Evolutionary conservation across 805 yeast genomes (phyloP), one percentile per base, ranked within the genome.

Genomic region (Yamadazyma paraphyllophila): DNA sequence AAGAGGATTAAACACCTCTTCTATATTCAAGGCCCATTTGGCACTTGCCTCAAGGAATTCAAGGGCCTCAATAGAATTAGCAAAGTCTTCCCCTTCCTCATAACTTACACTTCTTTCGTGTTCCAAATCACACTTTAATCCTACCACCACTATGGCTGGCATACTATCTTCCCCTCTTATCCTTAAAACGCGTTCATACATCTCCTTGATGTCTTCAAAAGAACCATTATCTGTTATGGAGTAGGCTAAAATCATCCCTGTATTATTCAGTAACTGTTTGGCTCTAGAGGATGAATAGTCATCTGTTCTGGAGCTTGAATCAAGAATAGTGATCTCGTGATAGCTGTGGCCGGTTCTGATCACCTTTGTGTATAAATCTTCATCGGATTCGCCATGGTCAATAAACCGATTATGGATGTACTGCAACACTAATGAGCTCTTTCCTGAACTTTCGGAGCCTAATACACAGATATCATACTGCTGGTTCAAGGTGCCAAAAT

Each of bases 121-220:
- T 6, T 50, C 57, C 13, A 46, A 37, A 39, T 69, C 73, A 20
- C 54, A 37, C 42, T 65, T 65, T 14, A 67, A 52, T 0, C 65
- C 71, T 14, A 60, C 67, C 10, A 71, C 44, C 2, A 61, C 58
- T 4, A 66, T 49, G 0, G 69, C 68, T 10, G 71, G 70, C 31
- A 58, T 41, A 9, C 17, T 7, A 3, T 55, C 55, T 4, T 55
- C 56, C 0, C 44, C 50, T 36, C 66, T 52, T 3, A 65, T 39
- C 7, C 57, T 47, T 16, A 29, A 32, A 0, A 68, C 47, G 33
- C 61, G 49, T n/a, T 62, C 60, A 26, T 57, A 53, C 38, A 60
- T 41, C 29, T 67, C 69, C 16, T 61, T 65, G 10, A 66, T 43
- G 8, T 54, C 58, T 25, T 58, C 58, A 38, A 66, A 67, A 2